These are phyloP conservation scores for Aspergillus bombycis DNA, from an alignment of 2,329 filamentous ascomycete species.

Conservation along the genomic window DNA sequence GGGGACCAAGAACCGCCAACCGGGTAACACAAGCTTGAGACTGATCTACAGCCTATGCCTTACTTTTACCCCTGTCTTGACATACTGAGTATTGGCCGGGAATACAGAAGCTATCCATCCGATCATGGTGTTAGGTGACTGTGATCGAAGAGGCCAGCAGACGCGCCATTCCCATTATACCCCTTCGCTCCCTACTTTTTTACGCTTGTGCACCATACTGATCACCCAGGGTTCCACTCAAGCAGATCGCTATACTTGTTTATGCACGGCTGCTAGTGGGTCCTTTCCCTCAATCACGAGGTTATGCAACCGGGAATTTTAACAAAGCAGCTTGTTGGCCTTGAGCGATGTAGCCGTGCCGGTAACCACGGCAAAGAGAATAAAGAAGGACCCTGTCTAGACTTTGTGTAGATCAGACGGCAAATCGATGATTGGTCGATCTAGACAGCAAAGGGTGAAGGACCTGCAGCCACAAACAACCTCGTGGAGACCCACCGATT, in stretches of 20 bases:
- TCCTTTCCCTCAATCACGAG: background rate
- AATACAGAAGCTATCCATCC: background rate
- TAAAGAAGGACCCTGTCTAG: background rate
- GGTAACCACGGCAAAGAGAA: background rate
- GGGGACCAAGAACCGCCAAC: background rate
- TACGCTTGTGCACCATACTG: background rate
- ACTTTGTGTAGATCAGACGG: background rate
- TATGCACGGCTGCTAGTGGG: background rate
- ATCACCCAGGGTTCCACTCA: background rate
- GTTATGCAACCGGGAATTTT: background rate
- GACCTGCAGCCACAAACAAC: background rate
- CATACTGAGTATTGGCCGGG: background rate
- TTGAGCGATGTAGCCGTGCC: background rate
- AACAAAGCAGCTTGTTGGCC: background rate
- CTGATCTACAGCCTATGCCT: background rate
- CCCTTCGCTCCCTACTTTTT: background rate
- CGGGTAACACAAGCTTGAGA: background rate
- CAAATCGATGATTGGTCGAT: background rate
- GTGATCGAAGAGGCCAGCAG: too few species aligned
- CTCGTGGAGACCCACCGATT: constrained; percentile 4
- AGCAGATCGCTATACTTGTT: background rate
- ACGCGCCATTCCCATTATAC: background rate
- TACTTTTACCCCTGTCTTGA: background rate
- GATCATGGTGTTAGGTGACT: too few species aligned
- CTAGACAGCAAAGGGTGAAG: background rate